Evolutionary conservation across 352 stramenopile genomes (phyloP), one percentile per base, ranked within the genome.

Genomic region (Blastocystis sp.): DNA sequence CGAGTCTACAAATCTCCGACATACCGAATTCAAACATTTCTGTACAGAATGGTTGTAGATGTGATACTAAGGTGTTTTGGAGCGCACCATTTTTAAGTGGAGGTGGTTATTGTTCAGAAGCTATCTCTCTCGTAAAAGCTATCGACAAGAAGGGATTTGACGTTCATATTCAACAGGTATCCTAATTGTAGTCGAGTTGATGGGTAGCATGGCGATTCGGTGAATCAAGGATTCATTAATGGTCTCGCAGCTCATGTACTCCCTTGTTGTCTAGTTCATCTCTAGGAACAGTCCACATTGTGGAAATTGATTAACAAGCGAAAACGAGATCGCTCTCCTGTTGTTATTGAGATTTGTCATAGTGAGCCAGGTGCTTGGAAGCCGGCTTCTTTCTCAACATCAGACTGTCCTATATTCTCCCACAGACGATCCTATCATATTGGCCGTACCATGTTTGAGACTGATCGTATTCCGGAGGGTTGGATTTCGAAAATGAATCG

Each of bases 361-460:
- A 95, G 92, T 16, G 94, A 97, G 88, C 94, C 94, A 3, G 94
- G 94, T 0, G 94, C 93, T 19, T 97, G 94, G 94, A 87, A 71
- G 69, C 63, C 71, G 12, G 94, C 78, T 43, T 88, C 24, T 59
- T 86, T 24, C 71, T 46, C 6, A 16, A 81, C 63, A 7, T 86
- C 61, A 14, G 65, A 58, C 16, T 88, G 80, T 67, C 63, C 80
- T 4, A 21, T 95, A 91, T 89, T 93, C 92, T 7, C 92, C 92
- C 0, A 24, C 81, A 63, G 43, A 88, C 0, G 88, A 91, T 5
- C 63, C 61, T 63, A 95, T 93, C 87, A 90, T 78, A 91, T 97
- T 7, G 94, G 94, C 14, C 88, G 94, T 0, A 97, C 94, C 0
- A 97, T 97, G 94, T 97, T 97, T 80, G 94, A 97, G 90, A 97